Percentiles rank a stretch among this genome's conserved stretches.
These are phyloP conservation scores for Cochlearia excelsa DNA, from an alignment of 345 rosid genomes.

Conservation along the genomic window DNA sequence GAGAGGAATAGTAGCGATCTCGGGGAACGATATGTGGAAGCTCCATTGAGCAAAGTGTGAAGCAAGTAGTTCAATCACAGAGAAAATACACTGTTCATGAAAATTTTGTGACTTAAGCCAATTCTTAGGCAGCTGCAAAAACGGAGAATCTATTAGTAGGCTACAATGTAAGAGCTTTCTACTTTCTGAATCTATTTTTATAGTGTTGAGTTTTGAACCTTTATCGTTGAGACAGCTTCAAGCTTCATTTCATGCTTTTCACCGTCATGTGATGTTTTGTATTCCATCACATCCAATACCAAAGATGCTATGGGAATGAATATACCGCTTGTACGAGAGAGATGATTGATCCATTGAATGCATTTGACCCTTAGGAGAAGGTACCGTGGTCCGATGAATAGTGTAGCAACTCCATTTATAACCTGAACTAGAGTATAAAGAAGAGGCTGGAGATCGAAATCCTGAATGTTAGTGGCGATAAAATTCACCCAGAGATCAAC, in stretches of 20 bases:
- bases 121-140: conserved; percentile 76
- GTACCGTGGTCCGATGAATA: conserved; percentile 89
- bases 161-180: neutral
- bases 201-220: conserved; percentile 45
- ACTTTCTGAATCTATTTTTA: neutral
- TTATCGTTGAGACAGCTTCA: conserved; percentile 54
- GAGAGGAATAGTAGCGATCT: conserved; percentile 74
- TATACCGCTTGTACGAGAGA: conserved; percentile 64
- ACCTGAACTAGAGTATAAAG: conserved; percentile 60
- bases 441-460: conserved; percentile 69
- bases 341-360: conserved; percentile 75
- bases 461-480: conserved; percentile 48
- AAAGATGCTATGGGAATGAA: conserved; percentile 75
- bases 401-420: conserved; percentile 69
- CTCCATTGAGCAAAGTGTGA: conserved; percentile 87
- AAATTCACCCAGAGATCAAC: conserved; percentile 89
- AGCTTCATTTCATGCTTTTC: conserved; percentile 51
- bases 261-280: conserved; percentile 58
- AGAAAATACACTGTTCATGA: conserved; percentile 60
- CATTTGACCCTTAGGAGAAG: conserved; percentile 80
- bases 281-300: conserved; percentile 73
- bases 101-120: conserved; percentile 83
- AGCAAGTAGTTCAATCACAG: conserved; percentile 69
- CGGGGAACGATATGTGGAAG: conserved; percentile 85
- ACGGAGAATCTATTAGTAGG: conserved; percentile 15